Evolutionary conservation across 257 asterid species (phyloP).

Genomic region (Solanum tacnaense): DNA sequence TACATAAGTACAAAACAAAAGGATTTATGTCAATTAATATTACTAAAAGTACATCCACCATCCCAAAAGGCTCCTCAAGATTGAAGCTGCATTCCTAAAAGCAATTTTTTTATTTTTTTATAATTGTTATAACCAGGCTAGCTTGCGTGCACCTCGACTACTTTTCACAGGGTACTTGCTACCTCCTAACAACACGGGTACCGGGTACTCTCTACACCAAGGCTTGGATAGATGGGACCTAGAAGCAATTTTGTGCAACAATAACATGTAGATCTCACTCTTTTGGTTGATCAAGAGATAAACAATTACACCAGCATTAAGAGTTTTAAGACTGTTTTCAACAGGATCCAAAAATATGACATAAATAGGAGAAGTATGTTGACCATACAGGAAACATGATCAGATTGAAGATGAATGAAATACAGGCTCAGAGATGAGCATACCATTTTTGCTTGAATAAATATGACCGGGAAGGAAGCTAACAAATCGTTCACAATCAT

Average conservation of each 20-base stretch:
- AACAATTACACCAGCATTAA: background rate
- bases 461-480: constrained; percentile 91
- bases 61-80: background rate
- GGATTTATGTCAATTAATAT: background rate
- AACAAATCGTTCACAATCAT: constrained; percentile 91
- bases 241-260: background rate
- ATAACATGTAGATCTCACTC: background rate
- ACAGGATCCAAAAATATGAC: background rate
- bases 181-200: background rate
- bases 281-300: background rate
- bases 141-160: background rate
- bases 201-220: background rate
- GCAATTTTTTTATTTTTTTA: background rate
- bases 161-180: background rate
- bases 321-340: background rate
- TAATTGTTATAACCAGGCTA: background rate
- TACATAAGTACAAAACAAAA: background rate
- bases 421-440: constrained; percentile 1
- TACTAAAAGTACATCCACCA: background rate
- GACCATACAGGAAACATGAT: background rate
- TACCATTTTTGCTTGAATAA: constrained; percentile 92
- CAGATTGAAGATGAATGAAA: background rate
- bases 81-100: background rate
- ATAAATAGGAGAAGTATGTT: background rate
- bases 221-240: background rate